A percentile compares a stretch with the other conserved stretches of the same genome.
These are phyloP conservation scores for Coniosporium tulheliwenetii DNA, from an alignment of 2,329 filamentous ascomycete genomes.

Conservation along the genomic window DNA sequence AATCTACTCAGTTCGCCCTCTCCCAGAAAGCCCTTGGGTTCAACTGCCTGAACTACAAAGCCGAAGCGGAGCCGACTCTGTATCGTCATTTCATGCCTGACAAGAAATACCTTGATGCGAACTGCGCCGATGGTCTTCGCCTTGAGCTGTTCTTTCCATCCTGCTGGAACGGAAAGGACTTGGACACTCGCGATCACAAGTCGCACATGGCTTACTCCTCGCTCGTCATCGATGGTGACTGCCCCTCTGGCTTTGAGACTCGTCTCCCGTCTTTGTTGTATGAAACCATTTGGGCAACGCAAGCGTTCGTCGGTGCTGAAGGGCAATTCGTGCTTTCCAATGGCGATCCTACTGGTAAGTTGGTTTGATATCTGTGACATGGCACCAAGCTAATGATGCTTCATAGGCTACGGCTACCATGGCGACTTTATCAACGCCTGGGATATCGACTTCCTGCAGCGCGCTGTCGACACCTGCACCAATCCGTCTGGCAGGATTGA, in stretches of 20 bases:
- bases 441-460: conserved; percentile 47
- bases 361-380: not conserved
- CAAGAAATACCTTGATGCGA: conserved; percentile 62
- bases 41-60: conserved; percentile 80
- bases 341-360: conserved; percentile 57
- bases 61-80: conserved; percentile 47
- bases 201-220: conserved; percentile 65
- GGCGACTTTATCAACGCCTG: conserved; percentile 72
- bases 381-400: conserved; percentile 5
- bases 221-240: conserved; percentile 59
- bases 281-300: conserved; percentile 72
- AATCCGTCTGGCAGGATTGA: conserved; percentile 50
- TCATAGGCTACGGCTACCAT: conserved; percentile 54
- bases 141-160: conserved; percentile 79
- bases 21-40: conserved; percentile 75
- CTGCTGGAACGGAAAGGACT: conserved; percentile 67
- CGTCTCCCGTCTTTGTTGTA: conserved; percentile 65
- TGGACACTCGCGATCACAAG: conserved; percentile 37
- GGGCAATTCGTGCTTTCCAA: conserved; percentile 65
- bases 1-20: conserved; percentile 51
- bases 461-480: conserved; percentile 62
- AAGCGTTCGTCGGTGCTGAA: conserved; percentile 42
- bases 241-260: conserved; percentile 51
- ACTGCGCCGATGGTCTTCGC: conserved; percentile 70
- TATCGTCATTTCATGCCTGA: conserved; percentile 70